phyloP scores from a whole-genome alignment of 176 grass and related monocot genomes.

The Rhynchospora pubera region DNA sequence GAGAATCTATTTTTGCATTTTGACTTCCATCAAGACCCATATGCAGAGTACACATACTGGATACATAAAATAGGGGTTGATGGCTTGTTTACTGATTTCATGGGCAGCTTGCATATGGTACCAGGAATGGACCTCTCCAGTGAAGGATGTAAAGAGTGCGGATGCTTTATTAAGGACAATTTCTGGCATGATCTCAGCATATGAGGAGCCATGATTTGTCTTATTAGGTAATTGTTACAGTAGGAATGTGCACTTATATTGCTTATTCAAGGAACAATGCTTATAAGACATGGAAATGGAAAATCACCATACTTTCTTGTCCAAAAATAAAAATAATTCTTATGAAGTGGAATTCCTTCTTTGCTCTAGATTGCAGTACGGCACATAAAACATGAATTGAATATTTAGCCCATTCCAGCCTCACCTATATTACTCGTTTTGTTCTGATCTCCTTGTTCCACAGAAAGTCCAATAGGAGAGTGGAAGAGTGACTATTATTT shows the following conservation, averaged over 20 bases:
- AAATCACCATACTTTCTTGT: background rate
- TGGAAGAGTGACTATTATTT: background rate
- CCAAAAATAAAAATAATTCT: background rate
- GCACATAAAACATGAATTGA: background rate
- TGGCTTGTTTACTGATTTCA: constrained; percentile 93
- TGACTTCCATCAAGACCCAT: constrained; percentile 83
- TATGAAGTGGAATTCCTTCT: background rate
- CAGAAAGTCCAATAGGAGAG: background rate
- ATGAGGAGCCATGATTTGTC: constrained; percentile 38
- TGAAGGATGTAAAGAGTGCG: constrained; percentile 36
- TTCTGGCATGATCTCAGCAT: constrained; percentile 52
- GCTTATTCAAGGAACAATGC: background rate
- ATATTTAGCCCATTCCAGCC: background rate
- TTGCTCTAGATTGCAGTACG: background rate
- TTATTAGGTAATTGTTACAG: background rate
- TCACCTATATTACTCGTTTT: background rate
- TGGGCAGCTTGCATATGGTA: constrained; percentile 58
- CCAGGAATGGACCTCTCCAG: constrained; percentile 49
- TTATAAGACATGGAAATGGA: background rate
- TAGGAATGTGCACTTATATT: background rate
- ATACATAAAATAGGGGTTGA: constrained; percentile 68
- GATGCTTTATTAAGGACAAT: constrained; percentile 53
- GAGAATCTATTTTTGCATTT: constrained; percentile 86
- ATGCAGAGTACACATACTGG: constrained; percentile 72
- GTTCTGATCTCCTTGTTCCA: background rate